These are phyloP conservation scores for Tirmania nivea DNA, from an alignment of 495 filamentous ascomycete genomes.

Conservation along the genomic window DNA sequence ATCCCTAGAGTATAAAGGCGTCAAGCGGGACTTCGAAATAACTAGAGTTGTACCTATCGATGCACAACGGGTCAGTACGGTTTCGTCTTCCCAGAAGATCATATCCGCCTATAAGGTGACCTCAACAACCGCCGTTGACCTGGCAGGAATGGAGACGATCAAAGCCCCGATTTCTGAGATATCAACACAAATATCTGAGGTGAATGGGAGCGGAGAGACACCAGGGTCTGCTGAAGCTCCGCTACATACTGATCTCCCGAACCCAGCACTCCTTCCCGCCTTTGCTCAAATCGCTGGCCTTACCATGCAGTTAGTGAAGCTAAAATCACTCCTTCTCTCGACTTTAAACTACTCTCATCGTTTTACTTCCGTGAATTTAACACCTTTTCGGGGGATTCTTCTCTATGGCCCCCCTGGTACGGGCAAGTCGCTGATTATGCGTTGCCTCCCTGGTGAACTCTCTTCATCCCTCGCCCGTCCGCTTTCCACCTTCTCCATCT, in stretches of 20 bases:
- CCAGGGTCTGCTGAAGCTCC: too few relatives aligned
- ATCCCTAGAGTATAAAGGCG: constrained; percentile 16
- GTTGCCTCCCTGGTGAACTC: constrained; percentile 29
- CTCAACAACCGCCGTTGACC: constrained; percentile 8
- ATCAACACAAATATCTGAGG: too few relatives aligned
- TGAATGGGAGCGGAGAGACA: too few relatives aligned
- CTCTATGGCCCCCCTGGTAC: constrained; percentile 29
- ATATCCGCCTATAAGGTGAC: constrained; percentile 5
- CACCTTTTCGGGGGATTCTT: constrained; percentile 18
- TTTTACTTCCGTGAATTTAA: constrained; percentile 10
- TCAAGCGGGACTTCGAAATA: constrained; percentile 19
- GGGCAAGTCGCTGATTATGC: constrained; percentile 39
- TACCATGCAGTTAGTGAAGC: constrained; percentile 6
- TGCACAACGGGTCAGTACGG: too few relatives aligned
- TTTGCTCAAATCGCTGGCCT: constrained; percentile 23
- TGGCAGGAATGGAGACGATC: not conserved
- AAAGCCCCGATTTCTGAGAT: too few relatives aligned
- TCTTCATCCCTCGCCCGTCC: constrained; percentile 11
- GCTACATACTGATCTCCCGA: not conserved
- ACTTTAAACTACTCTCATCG: constrained; percentile 14
- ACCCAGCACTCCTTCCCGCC: constrained; percentile 14
- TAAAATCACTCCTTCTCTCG: constrained; percentile 14
- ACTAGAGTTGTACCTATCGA: constrained; percentile 8
- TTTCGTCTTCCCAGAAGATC: not conserved
- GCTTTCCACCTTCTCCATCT: constrained; percentile 22